Base-by-base conservation (phyloP, 768 basidiomycete genomes). In the Tylopilus sp. region DNA sequence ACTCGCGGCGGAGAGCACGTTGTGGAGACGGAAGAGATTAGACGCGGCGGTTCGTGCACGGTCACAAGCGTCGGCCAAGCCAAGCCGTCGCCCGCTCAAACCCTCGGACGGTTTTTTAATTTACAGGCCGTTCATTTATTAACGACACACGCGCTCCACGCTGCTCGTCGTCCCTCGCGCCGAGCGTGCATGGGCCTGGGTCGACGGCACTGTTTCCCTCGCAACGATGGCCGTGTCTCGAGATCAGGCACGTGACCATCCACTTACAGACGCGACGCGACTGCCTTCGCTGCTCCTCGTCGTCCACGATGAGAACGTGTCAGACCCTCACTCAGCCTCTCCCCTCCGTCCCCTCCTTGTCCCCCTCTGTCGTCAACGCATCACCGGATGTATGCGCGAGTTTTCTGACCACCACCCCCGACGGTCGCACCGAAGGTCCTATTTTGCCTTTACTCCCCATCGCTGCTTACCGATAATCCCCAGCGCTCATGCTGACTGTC, bases 361-460 rank as follows among this genome's bases (percentile, higher is more conserved):
- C 68, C 26, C 48, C 43, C 1, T 55, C 59, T 29, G 3, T 26
- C 4, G 30, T 50, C 0, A 41, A 52, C n/a, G 41, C 58, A 3
- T 62, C 59, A 7, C 49, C 50, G 30, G 69, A 71, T 77, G 72
- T 86, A 81, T 90, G 88, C 77, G 88, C 88, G 19, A 89, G 86
- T 63, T 71, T 90, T 9, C 69, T 84, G 24, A 89, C 87, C 0
- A 71, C 71, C 3, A 82, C 78, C 48, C 63, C 63, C n/a, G 66
- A 75, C n/a, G 86, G 85, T 11, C 76, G 80, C 40, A 84, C 76
- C 63, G 87, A 90, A 77, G 83, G 88, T 86, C 33, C 26, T 19
- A 21, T 17, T 51, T 17, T 30, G 40, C 19, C 31, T 19, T 48
- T 30, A 1, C 21, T 41, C 29, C 6, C 19, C 14, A 21, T 53